Evolutionary conservation across 495 filamentous ascomycete species (phyloP).

Genomic region (Daldinia vernicosa): DNA sequence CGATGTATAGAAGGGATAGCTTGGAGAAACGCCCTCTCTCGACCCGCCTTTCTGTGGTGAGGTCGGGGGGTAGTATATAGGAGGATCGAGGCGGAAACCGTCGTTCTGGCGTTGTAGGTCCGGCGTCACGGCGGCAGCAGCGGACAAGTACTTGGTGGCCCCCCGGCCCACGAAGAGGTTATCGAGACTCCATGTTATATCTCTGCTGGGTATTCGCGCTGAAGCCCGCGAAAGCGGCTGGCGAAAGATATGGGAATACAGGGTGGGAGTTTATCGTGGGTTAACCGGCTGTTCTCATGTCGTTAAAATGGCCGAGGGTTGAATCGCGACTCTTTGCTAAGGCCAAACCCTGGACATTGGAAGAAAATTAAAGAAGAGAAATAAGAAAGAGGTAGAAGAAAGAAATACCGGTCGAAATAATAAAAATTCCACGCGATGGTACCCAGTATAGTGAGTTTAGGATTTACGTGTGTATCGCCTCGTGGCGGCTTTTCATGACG

Average conservation of each 20-base stretch:
- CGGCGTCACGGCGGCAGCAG: background rate
- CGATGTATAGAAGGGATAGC: constrained; percentile 24
- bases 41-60: background rate
- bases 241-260: constrained; percentile 51
- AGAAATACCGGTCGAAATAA: constrained; percentile 1
- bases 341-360: constrained; percentile 18
- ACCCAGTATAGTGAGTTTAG: background rate
- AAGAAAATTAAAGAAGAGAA: background rate
- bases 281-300: constrained; percentile 46
- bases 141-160: constrained; percentile 51
- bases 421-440: background rate
- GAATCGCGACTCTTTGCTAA: background rate
- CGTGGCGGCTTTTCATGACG: constrained; percentile 38
- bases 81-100: constrained; percentile 34
- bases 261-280: constrained; percentile 50
- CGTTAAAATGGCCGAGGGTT: constrained; percentile 18
- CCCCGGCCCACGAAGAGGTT: constrained; percentile 60
- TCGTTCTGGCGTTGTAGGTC: constrained; percentile 10
- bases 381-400: background rate
- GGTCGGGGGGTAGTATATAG: constrained; percentile 22
- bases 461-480: background rate
- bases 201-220: constrained; percentile 60
- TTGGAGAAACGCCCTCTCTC: background rate
- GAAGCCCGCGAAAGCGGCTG: constrained; percentile 62
- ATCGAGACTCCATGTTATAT: constrained; percentile 57